Conservation (phyloP, 345 rosid species). For the Nasturtium officinale region DNA sequence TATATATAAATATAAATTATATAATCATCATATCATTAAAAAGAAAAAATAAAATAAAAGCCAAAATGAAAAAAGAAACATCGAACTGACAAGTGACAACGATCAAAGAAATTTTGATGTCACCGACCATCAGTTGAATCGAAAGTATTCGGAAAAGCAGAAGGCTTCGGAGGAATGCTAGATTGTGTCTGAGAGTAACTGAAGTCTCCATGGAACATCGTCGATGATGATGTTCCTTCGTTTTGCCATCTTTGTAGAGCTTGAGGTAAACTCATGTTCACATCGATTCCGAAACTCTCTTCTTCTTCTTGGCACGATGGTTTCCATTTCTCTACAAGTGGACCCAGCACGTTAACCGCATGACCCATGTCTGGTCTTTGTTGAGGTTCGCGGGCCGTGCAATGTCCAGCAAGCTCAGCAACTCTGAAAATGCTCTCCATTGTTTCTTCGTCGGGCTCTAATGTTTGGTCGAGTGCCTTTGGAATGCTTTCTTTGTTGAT, state of each 20-base stretch:
- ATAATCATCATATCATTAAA: conserved; percentile 25
- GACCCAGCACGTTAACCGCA: conserved; percentile 72
- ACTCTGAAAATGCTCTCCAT: conserved; percentile 63
- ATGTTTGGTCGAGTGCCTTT: conserved; percentile 58
- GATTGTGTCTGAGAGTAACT: conserved; percentile 66
- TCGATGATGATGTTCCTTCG: conserved; percentile 63
- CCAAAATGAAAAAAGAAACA: conserved; percentile 9
- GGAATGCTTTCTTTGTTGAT: conserved; percentile 69
- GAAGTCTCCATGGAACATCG: conserved; percentile 46
- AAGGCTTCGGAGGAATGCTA: conserved; percentile 65
- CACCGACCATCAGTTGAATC: conserved; percentile 68
- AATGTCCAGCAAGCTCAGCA: conserved; percentile 87
- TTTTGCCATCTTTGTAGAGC: conserved; percentile 85
- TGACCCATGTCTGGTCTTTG: conserved; percentile 96
- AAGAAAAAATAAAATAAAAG: neutral
- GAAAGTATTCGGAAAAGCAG: conserved; percentile 65
- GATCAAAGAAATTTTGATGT: conserved; percentile 23
- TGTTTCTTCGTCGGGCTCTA: conserved; percentile 65
- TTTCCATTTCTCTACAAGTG: conserved; percentile 88
- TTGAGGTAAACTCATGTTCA: conserved; percentile 82
- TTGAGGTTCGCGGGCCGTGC: conserved; percentile 80
- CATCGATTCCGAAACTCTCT: conserved; percentile 60
- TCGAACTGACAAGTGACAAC: neutral
- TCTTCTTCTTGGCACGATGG: conserved; percentile 73
- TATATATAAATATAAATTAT: no score